Conservation (phyloP, 208 protist genomes). For the Trypanosoma lewisi region DNA sequence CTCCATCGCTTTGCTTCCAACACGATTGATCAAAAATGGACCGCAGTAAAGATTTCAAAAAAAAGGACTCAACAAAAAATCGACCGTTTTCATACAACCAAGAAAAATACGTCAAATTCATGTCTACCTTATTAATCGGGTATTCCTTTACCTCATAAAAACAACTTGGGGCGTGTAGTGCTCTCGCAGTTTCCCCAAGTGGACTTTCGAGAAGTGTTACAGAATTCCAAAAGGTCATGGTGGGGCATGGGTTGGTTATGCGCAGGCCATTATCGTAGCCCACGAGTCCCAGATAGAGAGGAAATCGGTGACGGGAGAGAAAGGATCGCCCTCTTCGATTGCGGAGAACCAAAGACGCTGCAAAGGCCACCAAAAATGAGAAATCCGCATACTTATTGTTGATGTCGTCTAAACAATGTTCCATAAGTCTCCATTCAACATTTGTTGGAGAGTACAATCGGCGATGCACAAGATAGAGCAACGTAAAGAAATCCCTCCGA, state of each 20-base stretch:
- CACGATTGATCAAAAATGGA: constrained; percentile 51
- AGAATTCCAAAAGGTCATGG: constrained; percentile 73
- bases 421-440: constrained; percentile 62
- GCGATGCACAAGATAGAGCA: constrained; percentile 37
- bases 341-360: constrained; percentile 37
- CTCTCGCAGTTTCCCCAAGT: constrained; percentile 54
- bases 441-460: constrained; percentile 31
- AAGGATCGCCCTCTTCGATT: constrained; percentile 30
- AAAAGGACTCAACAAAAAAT: constrained; percentile 40
- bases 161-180: constrained; percentile 42
- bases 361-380: constrained; percentile 58
- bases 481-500: constrained; percentile 56
- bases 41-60: constrained; percentile 38
- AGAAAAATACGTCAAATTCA: constrained; percentile 20
- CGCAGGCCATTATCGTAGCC: constrained; percentile 67
- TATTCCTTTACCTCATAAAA: constrained; percentile 54
- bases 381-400: constrained; percentile 79
- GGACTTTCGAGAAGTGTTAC: constrained; percentile 55
- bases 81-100: constrained; percentile 29
- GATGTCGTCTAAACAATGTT: constrained; percentile 78
- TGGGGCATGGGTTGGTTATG: constrained; percentile 43
- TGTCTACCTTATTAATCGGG: not conserved
- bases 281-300: constrained; percentile 71
- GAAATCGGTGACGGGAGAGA: constrained; percentile 42
- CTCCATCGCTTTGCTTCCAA: constrained; percentile 29